These are phyloP conservation scores for Podospora pseudocomata DNA, from an alignment of 495 filamentous ascomycete species.

Conservation along the genomic window DNA sequence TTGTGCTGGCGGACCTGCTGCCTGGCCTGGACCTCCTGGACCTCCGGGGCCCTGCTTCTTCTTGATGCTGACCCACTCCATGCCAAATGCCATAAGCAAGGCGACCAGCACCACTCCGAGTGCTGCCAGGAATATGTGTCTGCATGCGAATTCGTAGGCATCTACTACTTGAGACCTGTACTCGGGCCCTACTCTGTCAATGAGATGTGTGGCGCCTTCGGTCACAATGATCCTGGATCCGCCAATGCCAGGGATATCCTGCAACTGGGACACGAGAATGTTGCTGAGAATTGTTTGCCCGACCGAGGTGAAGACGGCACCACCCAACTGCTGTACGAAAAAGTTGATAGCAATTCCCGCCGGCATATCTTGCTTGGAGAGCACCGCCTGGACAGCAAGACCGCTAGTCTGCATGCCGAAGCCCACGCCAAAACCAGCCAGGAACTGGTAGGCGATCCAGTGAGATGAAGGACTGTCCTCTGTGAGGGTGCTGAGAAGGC, in stretches of 20 bases:
- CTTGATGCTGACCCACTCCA: constrained; percentile 64
- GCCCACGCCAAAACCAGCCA: constrained; percentile 70
- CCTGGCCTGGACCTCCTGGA: constrained; percentile 6
- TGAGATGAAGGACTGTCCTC: constrained; percentile 47
- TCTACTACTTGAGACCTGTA: constrained; percentile 41
- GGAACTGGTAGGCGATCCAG: constrained; percentile 71
- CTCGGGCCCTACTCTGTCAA: constrained; percentile 41
- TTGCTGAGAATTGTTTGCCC: constrained; percentile 63
- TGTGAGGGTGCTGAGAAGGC: constrained; percentile 63
- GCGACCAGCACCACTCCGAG: constrained; percentile 53
- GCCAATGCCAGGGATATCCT: constrained; percentile 41
- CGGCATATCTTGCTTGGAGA: constrained; percentile 54
- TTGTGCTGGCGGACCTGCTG: not conserved
- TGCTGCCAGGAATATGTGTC: constrained; percentile 49
- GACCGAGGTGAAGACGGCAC: constrained; percentile 61
- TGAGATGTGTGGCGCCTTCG: constrained; percentile 57
- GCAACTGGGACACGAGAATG: constrained; percentile 49
- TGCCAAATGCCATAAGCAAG: constrained; percentile 48
- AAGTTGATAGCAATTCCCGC: constrained; percentile 63
- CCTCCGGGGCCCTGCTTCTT: constrained; percentile 27
- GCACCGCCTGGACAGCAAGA: constrained; percentile 61
- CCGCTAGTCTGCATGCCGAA: constrained; percentile 66
- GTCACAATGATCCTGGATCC: constrained; percentile 47
- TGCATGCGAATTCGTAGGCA: constrained; percentile 58
- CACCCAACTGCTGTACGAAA: constrained; percentile 63